These are phyloP conservation scores for Glycine tomentella DNA, from an alignment of 306 rosid genomes.

Conservation along the genomic window DNA sequence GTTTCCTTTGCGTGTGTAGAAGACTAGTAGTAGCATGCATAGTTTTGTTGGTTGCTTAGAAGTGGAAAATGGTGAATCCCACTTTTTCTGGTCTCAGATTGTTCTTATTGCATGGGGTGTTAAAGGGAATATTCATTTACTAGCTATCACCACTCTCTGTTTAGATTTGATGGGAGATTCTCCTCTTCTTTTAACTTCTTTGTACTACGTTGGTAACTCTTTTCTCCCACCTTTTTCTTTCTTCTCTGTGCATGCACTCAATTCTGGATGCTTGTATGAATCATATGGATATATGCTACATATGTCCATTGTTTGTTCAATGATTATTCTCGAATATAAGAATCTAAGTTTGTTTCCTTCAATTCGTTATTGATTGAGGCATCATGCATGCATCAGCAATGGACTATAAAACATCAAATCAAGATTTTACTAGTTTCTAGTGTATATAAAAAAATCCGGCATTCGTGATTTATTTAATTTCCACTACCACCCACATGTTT, in stretches of 20 bases:
- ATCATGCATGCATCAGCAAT: conserved; percentile 47
- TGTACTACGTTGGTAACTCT: conserved; percentile 35
- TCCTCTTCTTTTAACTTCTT: conserved; percentile 37
- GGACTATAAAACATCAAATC: conserved; percentile 20
- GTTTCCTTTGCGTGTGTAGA: conserved; percentile 26
- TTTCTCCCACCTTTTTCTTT: neutral
- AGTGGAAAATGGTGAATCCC: conserved; percentile 46
- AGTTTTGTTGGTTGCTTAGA: conserved; percentile 37
- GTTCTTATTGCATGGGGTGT: conserved; percentile 48
- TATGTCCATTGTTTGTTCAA: conserved; percentile 21
- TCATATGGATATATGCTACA: conserved; percentile 34
- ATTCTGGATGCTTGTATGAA: conserved; percentile 1
- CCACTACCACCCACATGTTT: neutral
- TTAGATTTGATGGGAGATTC: conserved; percentile 52
- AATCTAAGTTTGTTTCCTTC: conserved; percentile 28
- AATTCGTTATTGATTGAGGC: conserved; percentile 34
- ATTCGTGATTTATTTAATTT: neutral
- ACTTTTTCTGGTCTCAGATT: conserved; percentile 41
- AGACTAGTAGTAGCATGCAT: neutral
- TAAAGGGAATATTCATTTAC: conserved; percentile 49
- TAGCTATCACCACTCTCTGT: conserved; percentile 17
- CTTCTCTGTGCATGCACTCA: conserved; percentile 28
- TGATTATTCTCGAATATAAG: conserved; percentile 19
- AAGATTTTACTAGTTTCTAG: neutral
- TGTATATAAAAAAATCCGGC: neutral